A percentile compares a stretch with the other conserved stretches of the same genome.
phyloP scores from a whole-genome alignment of 2,329 filamentous ascomycete species.

The Penicillium sp. region DNA sequence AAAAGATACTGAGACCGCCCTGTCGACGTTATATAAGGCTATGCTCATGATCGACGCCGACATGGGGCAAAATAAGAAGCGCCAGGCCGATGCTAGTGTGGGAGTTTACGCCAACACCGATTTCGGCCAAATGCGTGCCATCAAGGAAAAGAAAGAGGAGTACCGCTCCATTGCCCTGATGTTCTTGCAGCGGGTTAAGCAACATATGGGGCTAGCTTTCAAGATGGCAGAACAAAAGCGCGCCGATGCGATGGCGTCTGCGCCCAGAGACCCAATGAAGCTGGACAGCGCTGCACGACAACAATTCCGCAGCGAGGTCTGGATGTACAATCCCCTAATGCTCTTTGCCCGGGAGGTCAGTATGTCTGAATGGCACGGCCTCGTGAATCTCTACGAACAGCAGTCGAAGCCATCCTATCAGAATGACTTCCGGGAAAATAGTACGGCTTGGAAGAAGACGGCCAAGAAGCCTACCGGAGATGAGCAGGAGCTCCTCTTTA shows the following conservation, averaged over 20 bases:
- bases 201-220: slow-evolving; percentile 78
- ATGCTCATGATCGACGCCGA: slow-evolving; percentile 90
- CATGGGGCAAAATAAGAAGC: slow-evolving; percentile 55
- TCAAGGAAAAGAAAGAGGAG: slow-evolving; percentile 89
- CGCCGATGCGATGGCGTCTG: slow-evolving; percentile 53
- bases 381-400: slow-evolving; percentile 75
- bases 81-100: slow-evolving; percentile 45
- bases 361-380: slow-evolving; percentile 70
- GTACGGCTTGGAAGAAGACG: slow-evolving; percentile 73
- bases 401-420: slow-evolving; percentile 73
- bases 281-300: slow-evolving; percentile 69
- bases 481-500: slow-evolving; percentile 82
- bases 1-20: slow-evolving; percentile 68
- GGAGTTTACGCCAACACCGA: slow-evolving; percentile 68
- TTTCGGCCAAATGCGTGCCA: slow-evolving; percentile 78
- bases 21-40: slow-evolving; percentile 82
- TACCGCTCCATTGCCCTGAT: slow-evolving; percentile 70
- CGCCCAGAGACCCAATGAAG: slow-evolving; percentile 49
- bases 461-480: slow-evolving; percentile 70
- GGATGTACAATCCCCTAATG: slow-evolving; percentile 82
- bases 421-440: slow-evolving; percentile 72
- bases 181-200: slow-evolving; percentile 74
- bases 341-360: slow-evolving; percentile 86
- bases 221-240: slow-evolving; percentile 68
- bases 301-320: slow-evolving; percentile 66